Base-by-base conservation (phyloP, 352 stramenopile species). In the Globisporangium rhizosaccharum region DNA sequence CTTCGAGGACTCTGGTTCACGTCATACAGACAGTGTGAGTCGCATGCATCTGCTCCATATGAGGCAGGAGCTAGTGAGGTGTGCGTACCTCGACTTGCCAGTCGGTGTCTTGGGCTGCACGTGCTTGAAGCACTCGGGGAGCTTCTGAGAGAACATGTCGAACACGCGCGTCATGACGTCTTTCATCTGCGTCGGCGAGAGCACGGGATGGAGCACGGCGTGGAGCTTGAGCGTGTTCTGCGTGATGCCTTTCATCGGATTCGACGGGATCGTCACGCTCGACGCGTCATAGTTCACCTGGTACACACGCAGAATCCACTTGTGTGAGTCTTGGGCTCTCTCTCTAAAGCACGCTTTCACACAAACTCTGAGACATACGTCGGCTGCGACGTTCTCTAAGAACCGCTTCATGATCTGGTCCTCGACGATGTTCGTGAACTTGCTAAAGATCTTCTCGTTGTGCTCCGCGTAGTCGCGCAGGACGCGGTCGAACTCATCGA, bases 381-480 rank as follows among this genome's bases (percentile, higher is more conserved):
- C 80, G 8, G 74, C 73, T 30, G 82, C 72, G 47, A 93, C 71
- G 37, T 90, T 90, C 54, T 93, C 83, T 48, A 95, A 51, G 53
- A 87, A 90, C 5, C 95, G 80, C 62, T 98, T 97, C 70, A 99
- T 96, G 67, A 98, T 98, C 61, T 94, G 85, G 56, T 98, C 94
- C 65, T 97, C 94, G 56, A 99, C 97, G 54, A 99, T 98, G 54
- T 81, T 96, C 0, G 97, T 97, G 72, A 99, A 98, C 66, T 98
- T 99, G 66, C 84, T 96, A 53, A 98, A 89, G 65, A 99, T 98
- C 63, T 98, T 98, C 69, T 98, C 91, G 63, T 96, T 96, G 73
- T 99, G 96, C 55, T 98, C 96, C 6, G 81, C 79, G 62, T 98
- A 98, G 68, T 98, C 96, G 53, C 90, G 84, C 64, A 96, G 72